Evolutionary conservation across 2,329 filamentous ascomycete species (phyloP), one percentile per base, ranked within the genome.

Genomic region (Cercospora sp.): DNA sequence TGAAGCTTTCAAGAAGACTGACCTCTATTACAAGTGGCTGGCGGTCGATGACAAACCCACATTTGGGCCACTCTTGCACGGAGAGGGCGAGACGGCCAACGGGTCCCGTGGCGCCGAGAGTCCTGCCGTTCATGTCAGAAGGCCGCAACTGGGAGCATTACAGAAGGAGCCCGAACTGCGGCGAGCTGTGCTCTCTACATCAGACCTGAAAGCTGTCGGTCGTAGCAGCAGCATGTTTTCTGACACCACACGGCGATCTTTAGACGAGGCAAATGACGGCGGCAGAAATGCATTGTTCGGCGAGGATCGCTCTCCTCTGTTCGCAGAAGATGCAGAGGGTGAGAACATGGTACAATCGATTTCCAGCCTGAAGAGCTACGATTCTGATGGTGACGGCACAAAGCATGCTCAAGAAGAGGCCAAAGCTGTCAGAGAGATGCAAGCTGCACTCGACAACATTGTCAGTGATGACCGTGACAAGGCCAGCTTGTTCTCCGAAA

Each of bases 1-100:
- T 71, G 89, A 91, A 18, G 88, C 87, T 20, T 99, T 99, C 82
- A 97, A 94, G 76, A 91, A 89, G 73, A 97, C 95, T 0, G 95
- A 98, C 76, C 80, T 99, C 0, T 99, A 93, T 78, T 98, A 95
- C 83, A 99, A 99, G 78, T 97, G 94, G 77, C 84, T 99, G 1
- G 93, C 94, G 7, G 91, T 94, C 12, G 92, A 97, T 75, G 93
- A 97, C 63, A 72, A 72, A 57, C 72, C 74, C 5, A 79, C 81
- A 5, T 76, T 78, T 66, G 67, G 77, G 12, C 63, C 67, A 12
- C 74, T 79, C 48, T 48, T 69, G 3, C 66, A 64, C 20, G 64
- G 62, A 62, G 67, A 71, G 45, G 60, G 55, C 33, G 66, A 66
- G 10, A 10, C 62, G 13, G 3, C 31, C 20, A 16, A 30, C 45